Evolutionary conservation across 2,329 filamentous ascomycete species (phyloP).

Genomic region (Aspergillus terreus): DNA sequence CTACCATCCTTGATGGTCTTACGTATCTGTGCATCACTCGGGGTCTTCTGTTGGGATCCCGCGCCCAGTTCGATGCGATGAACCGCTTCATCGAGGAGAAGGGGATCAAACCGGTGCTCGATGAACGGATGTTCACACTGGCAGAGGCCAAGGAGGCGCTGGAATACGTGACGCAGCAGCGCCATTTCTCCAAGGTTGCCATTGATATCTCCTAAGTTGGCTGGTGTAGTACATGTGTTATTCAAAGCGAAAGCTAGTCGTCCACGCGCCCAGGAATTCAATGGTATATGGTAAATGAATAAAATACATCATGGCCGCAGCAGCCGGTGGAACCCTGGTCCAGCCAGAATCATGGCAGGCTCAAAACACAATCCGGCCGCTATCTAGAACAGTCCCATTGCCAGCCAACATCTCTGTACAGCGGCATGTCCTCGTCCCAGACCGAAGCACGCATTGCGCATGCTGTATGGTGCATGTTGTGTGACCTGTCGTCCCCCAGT

Average conservation of each 20-base stretch:
- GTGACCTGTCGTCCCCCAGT: not conserved
- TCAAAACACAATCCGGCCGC: not conserved
- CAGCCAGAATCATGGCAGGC: constrained; percentile 2
- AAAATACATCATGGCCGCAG: too few species aligned
- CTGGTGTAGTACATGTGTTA: too few species aligned
- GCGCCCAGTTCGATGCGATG: constrained; percentile 51
- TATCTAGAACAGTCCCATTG: not conserved
- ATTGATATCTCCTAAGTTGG: not conserved
- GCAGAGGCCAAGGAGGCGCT: constrained; percentile 48
- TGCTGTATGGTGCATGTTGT: not conserved
- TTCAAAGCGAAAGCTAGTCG: too few species aligned
- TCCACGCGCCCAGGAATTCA: too few species aligned
- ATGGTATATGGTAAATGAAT: not conserved
- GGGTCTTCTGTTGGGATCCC: constrained; percentile 46
- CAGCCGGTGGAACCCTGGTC: not conserved
- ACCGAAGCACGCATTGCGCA: not conserved
- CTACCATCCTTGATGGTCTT: constrained; percentile 36
- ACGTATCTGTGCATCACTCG: constrained; percentile 43
- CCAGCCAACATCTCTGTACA: not conserved
- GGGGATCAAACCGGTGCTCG: constrained; percentile 48
- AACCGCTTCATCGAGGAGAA: constrained; percentile 48
- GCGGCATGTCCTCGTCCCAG: not conserved
- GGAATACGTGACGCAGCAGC: constrained; percentile 48
- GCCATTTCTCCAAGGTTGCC: constrained; percentile 43
- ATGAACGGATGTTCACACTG: constrained; percentile 48